Conservation (phyloP, 176 grass and related monocot genomes). For the Avena atlantica region DNA sequence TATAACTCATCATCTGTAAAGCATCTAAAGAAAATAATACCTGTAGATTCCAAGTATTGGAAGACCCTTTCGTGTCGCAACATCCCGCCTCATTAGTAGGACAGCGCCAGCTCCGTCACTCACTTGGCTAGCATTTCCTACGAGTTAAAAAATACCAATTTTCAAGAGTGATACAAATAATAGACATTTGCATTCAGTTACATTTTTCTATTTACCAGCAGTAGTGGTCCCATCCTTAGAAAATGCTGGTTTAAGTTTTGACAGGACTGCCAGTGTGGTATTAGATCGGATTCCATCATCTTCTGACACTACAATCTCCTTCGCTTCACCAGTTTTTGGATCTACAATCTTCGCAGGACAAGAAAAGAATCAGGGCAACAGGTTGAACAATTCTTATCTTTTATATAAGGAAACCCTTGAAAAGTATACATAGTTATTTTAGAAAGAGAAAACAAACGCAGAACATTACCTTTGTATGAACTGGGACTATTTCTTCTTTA, state of each 20-base stretch:
- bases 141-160: conserved; percentile 19
- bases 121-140: conserved; percentile 93
- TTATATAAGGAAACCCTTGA: background rate
- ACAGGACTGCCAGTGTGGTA: conserved; percentile 68
- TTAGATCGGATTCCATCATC: conserved; percentile 82
- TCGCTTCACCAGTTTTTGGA: conserved; percentile 86
- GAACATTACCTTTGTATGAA: conserved; percentile 70
- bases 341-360: conserved; percentile 67
- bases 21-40: conserved; percentile 27
- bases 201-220: conserved; percentile 65
- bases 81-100: conserved; percentile 85
- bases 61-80: conserved; percentile 79
- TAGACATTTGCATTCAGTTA: background rate
- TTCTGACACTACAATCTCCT: conserved; percentile 60
- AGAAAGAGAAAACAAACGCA: conserved; percentile 15
- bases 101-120: conserved; percentile 95
- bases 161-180: conserved; percentile 25
- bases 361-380: conserved; percentile 22
- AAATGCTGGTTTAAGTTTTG: conserved; percentile 93
- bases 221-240: conserved; percentile 89
- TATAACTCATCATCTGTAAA: background rate
- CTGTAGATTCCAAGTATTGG: conserved; percentile 79
- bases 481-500: conserved; percentile 90
- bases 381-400: background rate
- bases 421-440: conserved; percentile 17